A percentile compares a stretch with the other conserved stretches of the same genome.
These are phyloP conservation scores for Xylaria cubensis DNA, from an alignment of 495 filamentous ascomycete genomes.

Conservation along the genomic window DNA sequence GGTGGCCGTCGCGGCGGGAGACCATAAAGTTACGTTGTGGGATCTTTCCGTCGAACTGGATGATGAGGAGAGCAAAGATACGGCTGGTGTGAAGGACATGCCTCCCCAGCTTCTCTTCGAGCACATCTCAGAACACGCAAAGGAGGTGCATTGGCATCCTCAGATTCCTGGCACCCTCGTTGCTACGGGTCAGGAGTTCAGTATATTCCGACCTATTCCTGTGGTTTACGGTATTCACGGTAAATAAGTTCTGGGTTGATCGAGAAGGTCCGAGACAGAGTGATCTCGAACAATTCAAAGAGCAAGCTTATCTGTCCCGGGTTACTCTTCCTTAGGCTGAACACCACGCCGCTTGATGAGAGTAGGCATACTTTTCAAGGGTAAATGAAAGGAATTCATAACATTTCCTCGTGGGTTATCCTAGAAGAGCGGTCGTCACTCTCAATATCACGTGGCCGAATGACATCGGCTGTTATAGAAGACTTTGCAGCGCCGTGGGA, in stretches of 20 bases:
- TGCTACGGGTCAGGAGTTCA: conserved; percentile 87
- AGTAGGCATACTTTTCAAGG: neutral
- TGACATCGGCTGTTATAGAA: too few species aligned
- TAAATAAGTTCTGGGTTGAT: conserved; percentile 27
- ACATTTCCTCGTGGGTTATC: neutral
- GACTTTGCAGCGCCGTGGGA: neutral
- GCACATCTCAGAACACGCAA: conserved; percentile 91
- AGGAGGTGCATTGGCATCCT: conserved; percentile 96
- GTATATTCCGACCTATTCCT: conserved; percentile 70
- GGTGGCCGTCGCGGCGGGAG: conserved; percentile 87
- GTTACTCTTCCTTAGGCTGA: neutral
- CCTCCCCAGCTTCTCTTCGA: conserved; percentile 95
- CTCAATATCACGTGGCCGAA: neutral
- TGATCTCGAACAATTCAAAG: neutral
- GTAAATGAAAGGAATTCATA: too few species aligned
- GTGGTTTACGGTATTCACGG: conserved; percentile 44
- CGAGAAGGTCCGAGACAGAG: neutral
- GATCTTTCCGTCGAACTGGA: conserved; percentile 96
- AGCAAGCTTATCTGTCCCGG: neutral
- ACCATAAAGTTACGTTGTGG: conserved; percentile 95
- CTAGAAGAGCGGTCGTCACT: neutral
- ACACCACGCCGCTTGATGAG: neutral
- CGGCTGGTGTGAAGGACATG: conserved; percentile 84
- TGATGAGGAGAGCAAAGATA: conserved; percentile 92
- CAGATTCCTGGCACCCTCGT: conserved; percentile 93